Evolutionary conservation across 2,329 filamentous ascomycete species (phyloP).

Genomic region (Pseudogymnoascus sp.): DNA sequence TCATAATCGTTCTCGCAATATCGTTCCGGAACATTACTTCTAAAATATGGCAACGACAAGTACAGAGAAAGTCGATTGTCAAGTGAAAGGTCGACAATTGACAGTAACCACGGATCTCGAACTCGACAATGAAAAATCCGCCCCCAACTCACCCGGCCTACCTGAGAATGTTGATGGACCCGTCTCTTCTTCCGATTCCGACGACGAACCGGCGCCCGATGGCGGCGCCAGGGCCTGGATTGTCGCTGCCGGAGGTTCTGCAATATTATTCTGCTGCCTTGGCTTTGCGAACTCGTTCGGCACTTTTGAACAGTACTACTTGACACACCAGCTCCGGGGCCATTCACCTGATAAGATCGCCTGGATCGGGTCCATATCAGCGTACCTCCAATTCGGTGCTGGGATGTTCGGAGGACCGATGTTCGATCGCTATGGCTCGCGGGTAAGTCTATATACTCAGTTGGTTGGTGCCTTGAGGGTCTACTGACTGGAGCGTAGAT

Average conservation of each 20-base stretch:
- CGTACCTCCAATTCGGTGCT: conserved; percentile 41
- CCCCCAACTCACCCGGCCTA: conserved; percentile 32
- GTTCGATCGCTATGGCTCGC: conserved; percentile 55
- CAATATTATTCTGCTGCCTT: conserved; percentile 14
- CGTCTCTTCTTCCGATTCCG: conserved; percentile 33
- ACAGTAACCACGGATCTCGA: background rate
- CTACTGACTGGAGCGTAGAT: conserved; percentile 22
- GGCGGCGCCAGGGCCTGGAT: conserved; percentile 15
- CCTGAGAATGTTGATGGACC: conserved; percentile 28
- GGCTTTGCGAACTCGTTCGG: conserved; percentile 41
- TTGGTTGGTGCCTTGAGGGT: conserved; percentile 25
- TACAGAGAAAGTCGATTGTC: background rate
- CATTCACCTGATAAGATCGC: conserved; percentile 46
- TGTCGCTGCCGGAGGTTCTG: conserved; percentile 9
- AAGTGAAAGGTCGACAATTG: no score
- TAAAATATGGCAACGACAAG: background rate
- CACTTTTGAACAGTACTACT: conserved; percentile 50
- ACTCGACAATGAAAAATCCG: conserved; percentile 26
- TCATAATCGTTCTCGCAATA: background rate
- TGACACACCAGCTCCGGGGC: conserved; percentile 37
- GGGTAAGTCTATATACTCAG: conserved; percentile 29
- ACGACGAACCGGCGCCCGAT: conserved; percentile 26
- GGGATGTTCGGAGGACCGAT: conserved; percentile 54
- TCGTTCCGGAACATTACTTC: no score
- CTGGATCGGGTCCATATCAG: conserved; percentile 51